These are phyloP conservation scores for Diaporthe amygdali DNA, from an alignment of 2,329 filamentous ascomycete genomes.

Conservation along the genomic window DNA sequence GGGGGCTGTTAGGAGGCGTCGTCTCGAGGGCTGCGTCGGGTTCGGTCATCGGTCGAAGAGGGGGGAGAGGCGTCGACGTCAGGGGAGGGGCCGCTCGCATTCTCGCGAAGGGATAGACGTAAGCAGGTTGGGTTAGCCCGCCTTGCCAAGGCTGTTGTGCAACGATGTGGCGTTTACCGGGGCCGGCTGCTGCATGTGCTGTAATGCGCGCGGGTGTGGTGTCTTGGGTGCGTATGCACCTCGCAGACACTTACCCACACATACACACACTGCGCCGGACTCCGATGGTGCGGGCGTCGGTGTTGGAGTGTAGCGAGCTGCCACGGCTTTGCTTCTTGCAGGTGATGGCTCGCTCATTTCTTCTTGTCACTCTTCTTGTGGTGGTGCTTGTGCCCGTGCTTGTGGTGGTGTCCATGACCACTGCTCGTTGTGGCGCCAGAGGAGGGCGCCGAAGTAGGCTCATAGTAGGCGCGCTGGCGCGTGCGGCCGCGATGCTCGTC, in stretches of 20 bases:
- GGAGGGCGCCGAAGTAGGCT: not conserved
- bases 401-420: constrained; percentile 26
- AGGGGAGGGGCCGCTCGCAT: too few species aligned
- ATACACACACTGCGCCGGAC: not conserved
- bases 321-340: not conserved
- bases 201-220: not conserved
- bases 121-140: not conserved
- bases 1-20: not conserved
- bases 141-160: constrained; percentile 10
- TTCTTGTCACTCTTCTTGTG: constrained; percentile 20
- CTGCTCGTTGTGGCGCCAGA: not conserved
- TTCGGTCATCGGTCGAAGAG: not conserved
- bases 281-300: not conserved
- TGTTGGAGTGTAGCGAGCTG: not conserved
- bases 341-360: not conserved
- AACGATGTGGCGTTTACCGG: not conserved
- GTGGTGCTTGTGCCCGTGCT: constrained; percentile 26
- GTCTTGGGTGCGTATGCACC: not conserved
- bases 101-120: not conserved
- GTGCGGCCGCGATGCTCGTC: constrained; percentile 46
- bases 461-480: constrained; percentile 38
- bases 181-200: not conserved
- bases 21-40: not conserved
- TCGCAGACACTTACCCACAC: constrained; percentile 2
- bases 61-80: too few species aligned